Conservation (phyloP, 2,329 filamentous ascomycete species). For the Aspergillus puulaauensis region DNA sequence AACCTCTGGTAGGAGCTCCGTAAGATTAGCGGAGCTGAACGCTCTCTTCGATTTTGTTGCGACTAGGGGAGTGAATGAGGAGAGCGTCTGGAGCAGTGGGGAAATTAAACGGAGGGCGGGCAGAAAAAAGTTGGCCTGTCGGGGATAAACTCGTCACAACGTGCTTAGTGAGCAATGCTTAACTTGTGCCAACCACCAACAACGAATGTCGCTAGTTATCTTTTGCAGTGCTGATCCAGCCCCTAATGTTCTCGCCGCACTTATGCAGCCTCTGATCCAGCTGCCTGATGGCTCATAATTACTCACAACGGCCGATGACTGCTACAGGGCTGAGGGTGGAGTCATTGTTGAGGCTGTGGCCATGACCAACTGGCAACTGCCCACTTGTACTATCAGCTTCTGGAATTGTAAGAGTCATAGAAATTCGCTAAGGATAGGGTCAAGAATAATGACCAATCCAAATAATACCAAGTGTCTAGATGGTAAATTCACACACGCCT, state of each 20-base stretch:
- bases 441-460: constrained; percentile 9
- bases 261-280: background rate
- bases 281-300: constrained; percentile 8
- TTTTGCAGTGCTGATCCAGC: no score
- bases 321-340: background rate
- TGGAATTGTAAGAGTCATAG: constrained; percentile 4
- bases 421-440: constrained; percentile 11
- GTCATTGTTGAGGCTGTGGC: constrained; percentile 5
- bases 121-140: constrained; percentile 20
- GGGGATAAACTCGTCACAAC: background rate
- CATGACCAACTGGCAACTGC: background rate
- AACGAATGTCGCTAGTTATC: no score
- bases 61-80: constrained; percentile 5
- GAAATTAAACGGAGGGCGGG: constrained; percentile 14
- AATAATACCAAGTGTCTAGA: constrained; percentile 16
- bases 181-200: no score
- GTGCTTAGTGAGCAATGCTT: constrained; percentile 21
- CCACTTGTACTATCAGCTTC: background rate
- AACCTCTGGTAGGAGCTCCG: background rate
- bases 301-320: constrained; percentile 4
- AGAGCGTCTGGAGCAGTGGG: constrained; percentile 13
- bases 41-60: constrained; percentile 1
- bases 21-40: constrained; percentile 9
- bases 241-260: no score
- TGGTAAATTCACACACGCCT: constrained; percentile 15